Evolutionary conservation across 441 rosid species (phyloP), one percentile per base, ranked within the genome.

Genomic region (Croton setiger): DNA sequence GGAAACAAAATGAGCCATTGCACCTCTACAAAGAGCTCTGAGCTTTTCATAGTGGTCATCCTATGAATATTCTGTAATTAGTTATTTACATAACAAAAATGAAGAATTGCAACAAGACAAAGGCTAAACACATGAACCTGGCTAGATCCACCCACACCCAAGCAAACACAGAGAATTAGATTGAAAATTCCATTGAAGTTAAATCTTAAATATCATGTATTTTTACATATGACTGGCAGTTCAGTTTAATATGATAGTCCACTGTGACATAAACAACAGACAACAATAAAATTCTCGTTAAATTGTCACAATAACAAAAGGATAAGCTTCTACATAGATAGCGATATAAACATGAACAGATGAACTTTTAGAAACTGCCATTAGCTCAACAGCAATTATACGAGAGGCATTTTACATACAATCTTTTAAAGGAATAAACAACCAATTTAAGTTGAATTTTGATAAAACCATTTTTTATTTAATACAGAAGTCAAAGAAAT

Each of bases 71-170:
- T 15, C 51, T 27, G 60, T 3, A 52, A 36, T 9, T 15, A 18
- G 0, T 5, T 9, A 3, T 3, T 69, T 8, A 61, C 17, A 12
- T 4, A 14, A 13, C 0, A 20, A 15, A 12, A 23, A 55, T 44
- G 13, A 36, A 71, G 41, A 55, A 52, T 23, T 53, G 59, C 56
- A 51, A 66, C 39, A 21, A 67, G 37, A 31, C n/a, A 27, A 69
- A 49, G 73, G 9, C 21, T 23, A 60, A 43, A 14, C 55, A 7
- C 5, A 33, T 53, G 37, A 43, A 62, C 44, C 64, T 41, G 12
- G 21, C 64, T 10, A 23, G 27, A 39, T n/a, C 53, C 2, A 36
- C 43, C 43, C 43, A 7, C 10, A 7, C 10, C 43, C 43, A 39
- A 39, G 1, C 43, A 39, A 7, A 39, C 43, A 39, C 9, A 39